Percentiles rank a stretch among this genome's conserved stretches.
Conservation (phyloP, 2,329 filamentous ascomycete genomes). For the Blastomyces parvus region DNA sequence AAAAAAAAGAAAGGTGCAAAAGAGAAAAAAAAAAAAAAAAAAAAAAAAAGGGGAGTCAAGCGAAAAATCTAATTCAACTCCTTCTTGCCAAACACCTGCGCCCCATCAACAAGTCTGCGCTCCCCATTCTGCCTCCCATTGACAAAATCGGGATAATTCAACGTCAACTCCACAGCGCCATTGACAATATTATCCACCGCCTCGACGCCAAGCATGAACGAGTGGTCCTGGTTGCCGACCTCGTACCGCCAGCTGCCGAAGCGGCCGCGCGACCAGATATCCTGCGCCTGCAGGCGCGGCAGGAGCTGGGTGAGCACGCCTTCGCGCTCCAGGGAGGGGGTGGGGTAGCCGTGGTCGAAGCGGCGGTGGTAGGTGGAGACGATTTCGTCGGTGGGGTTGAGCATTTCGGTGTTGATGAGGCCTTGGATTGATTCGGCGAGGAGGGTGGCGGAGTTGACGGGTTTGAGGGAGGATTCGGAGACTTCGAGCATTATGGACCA, state of each 20-base stretch:
- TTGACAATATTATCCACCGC: constrained; percentile 83
- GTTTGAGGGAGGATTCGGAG: constrained; percentile 91
- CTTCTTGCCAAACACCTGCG: constrained; percentile 12
- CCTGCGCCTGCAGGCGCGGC: constrained; percentile 81
- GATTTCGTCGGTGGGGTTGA: constrained; percentile 82
- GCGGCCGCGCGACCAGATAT: constrained; percentile 89
- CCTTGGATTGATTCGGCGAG: constrained; percentile 89
- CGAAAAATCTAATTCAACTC: neutral
- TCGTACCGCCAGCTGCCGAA: constrained; percentile 99
- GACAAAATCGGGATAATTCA: constrained; percentile 96
- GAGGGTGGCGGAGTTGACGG: constrained; percentile 75
- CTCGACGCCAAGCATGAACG: constrained; percentile 94
- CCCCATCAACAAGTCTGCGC: constrained; percentile 48
- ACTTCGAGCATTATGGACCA: constrained; percentile 99
- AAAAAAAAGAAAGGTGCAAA: neutral
- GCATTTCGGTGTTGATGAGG: constrained; percentile 95
- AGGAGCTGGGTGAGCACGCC: constrained; percentile 86
- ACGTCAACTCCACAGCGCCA: constrained; percentile 79
- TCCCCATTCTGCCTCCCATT: constrained; percentile 59
- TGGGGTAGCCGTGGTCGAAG: constrained; percentile 98
- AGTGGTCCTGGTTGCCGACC: constrained; percentile 94
- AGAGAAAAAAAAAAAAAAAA: neutral
- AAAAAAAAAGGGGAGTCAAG: neutral
- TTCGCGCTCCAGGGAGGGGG: constrained; percentile 87
- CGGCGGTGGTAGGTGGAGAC: constrained; percentile 96